These are phyloP conservation scores for Truncatella angustata DNA, from an alignment of 2,329 filamentous ascomycete genomes.

Conservation along the genomic window DNA sequence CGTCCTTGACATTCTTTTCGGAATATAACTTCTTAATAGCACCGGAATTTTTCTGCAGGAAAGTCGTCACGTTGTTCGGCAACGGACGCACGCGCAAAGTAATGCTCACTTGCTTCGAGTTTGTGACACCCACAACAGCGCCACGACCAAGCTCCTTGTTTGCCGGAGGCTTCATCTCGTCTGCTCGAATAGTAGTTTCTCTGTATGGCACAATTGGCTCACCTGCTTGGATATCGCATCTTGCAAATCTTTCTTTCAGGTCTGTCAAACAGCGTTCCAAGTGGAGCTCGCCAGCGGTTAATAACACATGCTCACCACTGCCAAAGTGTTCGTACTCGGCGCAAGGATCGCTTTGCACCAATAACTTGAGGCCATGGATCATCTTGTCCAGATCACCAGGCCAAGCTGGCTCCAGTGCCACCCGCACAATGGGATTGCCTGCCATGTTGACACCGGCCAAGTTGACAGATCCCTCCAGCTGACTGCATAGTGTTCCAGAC, in stretches of 20 bases:
- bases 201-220: constrained; percentile 94
- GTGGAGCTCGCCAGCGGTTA: constrained; percentile 93
- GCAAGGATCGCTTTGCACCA: constrained; percentile 94
- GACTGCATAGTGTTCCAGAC: constrained; percentile 88
- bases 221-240: constrained; percentile 91
- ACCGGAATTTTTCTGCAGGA: constrained; percentile 75
- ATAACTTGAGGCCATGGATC: constrained; percentile 80
- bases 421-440: constrained; percentile 88
- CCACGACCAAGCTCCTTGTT: constrained; percentile 87
- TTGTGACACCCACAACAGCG: constrained; percentile 70
- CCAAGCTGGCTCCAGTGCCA: constrained; percentile 90
- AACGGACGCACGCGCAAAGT: constrained; percentile 76
- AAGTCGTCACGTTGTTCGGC: constrained; percentile 76
- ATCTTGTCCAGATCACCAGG: constrained; percentile 91
- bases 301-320: constrained; percentile 90
- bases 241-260: constrained; percentile 86
- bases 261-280: constrained; percentile 93
- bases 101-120: constrained; percentile 82
- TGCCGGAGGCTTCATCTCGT: constrained; percentile 88
- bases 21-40: constrained; percentile 79
- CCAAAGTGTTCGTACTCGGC: constrained; percentile 92
- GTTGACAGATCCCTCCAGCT: constrained; percentile 82
- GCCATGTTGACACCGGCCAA: constrained; percentile 79
- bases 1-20: constrained; percentile 57
- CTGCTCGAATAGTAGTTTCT: constrained; percentile 82